These are phyloP conservation scores for Phytophthora pisi DNA, from an alignment of 352 stramenopile genomes.

Conservation along the genomic window DNA sequence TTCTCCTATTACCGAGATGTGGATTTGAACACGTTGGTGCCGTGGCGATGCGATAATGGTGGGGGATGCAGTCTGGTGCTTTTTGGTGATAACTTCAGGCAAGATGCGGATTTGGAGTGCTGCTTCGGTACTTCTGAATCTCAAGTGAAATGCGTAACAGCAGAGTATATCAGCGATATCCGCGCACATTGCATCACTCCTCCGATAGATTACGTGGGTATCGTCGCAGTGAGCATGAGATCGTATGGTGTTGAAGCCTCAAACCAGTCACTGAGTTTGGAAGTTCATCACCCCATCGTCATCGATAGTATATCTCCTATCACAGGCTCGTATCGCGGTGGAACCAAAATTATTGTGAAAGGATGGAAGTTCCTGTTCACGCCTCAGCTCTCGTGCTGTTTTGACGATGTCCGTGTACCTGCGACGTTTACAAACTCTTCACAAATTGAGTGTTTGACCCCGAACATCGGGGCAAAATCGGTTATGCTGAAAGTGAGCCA, in stretches of 20 bases:
- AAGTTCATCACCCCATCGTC: conserved; percentile 36
- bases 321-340: conserved; percentile 39
- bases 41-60: conserved; percentile 52
- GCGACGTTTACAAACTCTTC: conserved; percentile 75
- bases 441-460: conserved; percentile 57
- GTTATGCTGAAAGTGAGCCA: conserved; percentile 50
- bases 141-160: conserved; percentile 22
- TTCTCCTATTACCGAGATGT: conserved; percentile 46
- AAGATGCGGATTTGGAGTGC: conserved; percentile 47
- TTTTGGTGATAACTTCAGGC: conserved; percentile 42
- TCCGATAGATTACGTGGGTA: conserved; percentile 11
- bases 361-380: conserved; percentile 64
- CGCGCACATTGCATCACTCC: conserved; percentile 40
- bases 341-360: conserved; percentile 46
- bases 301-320: conserved; percentile 37
- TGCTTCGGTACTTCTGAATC: conserved; percentile 42
- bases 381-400: conserved; percentile 66
- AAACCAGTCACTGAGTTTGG: conserved; percentile 20
- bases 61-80: conserved; percentile 32
- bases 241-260: conserved; percentile 16
- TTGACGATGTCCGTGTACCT: conserved; percentile 50
- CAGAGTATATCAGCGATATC: conserved; percentile 42
- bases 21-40: conserved; percentile 47
- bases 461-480: conserved; percentile 28
- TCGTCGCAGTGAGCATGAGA: conserved; percentile 31